Conservation (phyloP, 2,329 filamentous ascomycete species). For the Alternaria dauci region DNA sequence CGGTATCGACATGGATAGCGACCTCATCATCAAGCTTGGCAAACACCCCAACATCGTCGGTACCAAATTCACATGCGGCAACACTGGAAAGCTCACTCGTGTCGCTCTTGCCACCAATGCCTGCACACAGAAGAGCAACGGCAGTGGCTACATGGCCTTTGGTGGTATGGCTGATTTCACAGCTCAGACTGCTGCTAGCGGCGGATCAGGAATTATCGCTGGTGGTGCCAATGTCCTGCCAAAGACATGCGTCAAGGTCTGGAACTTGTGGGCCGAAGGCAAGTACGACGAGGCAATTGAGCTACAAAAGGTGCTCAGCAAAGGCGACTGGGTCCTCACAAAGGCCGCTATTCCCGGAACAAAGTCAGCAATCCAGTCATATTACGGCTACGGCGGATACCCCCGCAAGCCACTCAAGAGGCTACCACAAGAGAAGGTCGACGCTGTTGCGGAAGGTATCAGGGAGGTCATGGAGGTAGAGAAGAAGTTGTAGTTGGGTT, state of each 20-base stretch:
- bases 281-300: slow-evolving; percentile 77
- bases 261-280: slow-evolving; percentile 77
- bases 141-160: slow-evolving; percentile 77
- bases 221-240: slow-evolving; percentile 87
- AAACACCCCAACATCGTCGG: slow-evolving; percentile 85
- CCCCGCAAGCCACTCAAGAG: slow-evolving; percentile 77
- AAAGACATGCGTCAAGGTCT: slow-evolving; percentile 79
- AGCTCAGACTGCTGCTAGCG: slow-evolving; percentile 78
- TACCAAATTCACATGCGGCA: slow-evolving; percentile 91
- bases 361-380: slow-evolving; percentile 80
- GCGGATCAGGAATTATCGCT: slow-evolving; percentile 84
- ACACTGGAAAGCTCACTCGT: slow-evolving; percentile 86
- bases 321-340: slow-evolving; percentile 83
- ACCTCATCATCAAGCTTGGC: slow-evolving; percentile 81
- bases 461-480: slow-evolving; percentile 73
- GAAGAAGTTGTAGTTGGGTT: slow-evolving; percentile 48
- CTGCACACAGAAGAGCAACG: slow-evolving; percentile 65
- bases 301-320: slow-evolving; percentile 79
- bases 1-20: slow-evolving; percentile 89
- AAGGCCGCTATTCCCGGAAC: slow-evolving; percentile 87
- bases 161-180: slow-evolving; percentile 90
- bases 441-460: slow-evolving; percentile 52
- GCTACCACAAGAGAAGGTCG: slow-evolving; percentile 65
- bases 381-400: slow-evolving; percentile 82
- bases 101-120: slow-evolving; percentile 78